Percentiles rank a stretch among this genome's conserved stretches.
Conservation (phyloP, 768 basidiomycete genomes). For the Tephrocybe sp. region DNA sequence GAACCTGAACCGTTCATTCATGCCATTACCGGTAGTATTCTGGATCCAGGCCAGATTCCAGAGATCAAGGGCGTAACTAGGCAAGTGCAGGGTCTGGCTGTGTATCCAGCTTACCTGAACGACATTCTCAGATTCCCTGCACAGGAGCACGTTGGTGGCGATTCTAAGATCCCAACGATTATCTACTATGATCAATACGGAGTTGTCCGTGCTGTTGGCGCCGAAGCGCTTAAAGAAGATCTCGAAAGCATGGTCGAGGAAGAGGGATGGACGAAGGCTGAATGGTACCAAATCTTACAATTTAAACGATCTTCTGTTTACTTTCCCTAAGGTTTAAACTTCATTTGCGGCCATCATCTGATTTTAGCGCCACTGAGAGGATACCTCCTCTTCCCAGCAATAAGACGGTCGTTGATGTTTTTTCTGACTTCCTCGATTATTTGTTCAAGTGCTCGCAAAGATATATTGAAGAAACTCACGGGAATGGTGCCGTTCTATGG, state of each 20-base stretch:
- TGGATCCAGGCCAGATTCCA: slow-evolving; percentile 34
- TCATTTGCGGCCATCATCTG: slow-evolving; percentile 30
- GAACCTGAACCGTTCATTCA: not conserved
- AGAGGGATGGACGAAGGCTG: slow-evolving; percentile 44
- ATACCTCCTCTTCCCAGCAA: slow-evolving; percentile 40
- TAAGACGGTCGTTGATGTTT: slow-evolving; percentile 42
- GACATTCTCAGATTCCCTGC: slow-evolving; percentile 40
- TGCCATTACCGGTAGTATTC: slow-evolving; percentile 22
- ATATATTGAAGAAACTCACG: slow-evolving; percentile 47
- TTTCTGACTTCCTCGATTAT: slow-evolving; percentile 50
- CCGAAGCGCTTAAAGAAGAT: slow-evolving; percentile 41
- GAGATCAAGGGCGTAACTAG: slow-evolving; percentile 41
- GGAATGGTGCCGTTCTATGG: slow-evolving; percentile 42
- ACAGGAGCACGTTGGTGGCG: slow-evolving; percentile 42
- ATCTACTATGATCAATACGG: slow-evolving; percentile 46
- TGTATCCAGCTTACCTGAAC: not conserved
- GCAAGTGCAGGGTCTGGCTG: slow-evolving; percentile 26
- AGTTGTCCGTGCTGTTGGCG: slow-evolving; percentile 41
- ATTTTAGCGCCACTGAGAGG: slow-evolving; percentile 11
- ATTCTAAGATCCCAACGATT: slow-evolving; percentile 45
- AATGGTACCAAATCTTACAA: slow-evolving; percentile 36
- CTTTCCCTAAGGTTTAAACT: slow-evolving; percentile 29
- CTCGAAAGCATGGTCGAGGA: slow-evolving; percentile 39
- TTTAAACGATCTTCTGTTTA: slow-evolving; percentile 7
- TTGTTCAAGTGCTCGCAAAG: slow-evolving; percentile 39